Conservation (phyloP, 495 filamentous ascomycete genomes). For the Bacidia gigantensis region DNA sequence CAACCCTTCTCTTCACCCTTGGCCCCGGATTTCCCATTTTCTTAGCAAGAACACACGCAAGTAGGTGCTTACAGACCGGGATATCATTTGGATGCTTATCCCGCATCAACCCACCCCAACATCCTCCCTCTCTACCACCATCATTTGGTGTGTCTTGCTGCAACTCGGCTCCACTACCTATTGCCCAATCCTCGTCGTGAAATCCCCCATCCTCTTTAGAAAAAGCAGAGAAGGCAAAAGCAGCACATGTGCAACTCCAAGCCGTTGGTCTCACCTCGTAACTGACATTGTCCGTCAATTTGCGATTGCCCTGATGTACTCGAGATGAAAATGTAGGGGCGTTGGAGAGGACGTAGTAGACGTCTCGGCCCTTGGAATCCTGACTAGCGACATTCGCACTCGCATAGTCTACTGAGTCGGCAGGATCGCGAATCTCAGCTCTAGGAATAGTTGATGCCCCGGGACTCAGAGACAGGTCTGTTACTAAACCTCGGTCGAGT, state of each 20-base stretch:
- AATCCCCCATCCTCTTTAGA: conserved; percentile 12
- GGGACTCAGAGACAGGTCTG: background rate
- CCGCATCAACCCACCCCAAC: conserved; percentile 39
- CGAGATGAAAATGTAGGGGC: conserved; percentile 8
- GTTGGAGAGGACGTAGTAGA: conserved; percentile 34
- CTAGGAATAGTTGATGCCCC: conserved; percentile 34
- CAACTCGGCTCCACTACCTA: no score
- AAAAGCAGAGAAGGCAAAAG: conserved; percentile 61
- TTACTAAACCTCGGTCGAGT: conserved; percentile 44
- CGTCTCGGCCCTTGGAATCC: conserved; percentile 6
- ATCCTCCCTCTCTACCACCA: background rate
- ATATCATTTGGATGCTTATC: conserved; percentile 21
- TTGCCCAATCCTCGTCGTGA: background rate
- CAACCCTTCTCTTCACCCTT: conserved; percentile 39
- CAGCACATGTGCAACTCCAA: conserved; percentile 87
- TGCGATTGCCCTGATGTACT: background rate
- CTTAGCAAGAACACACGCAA: conserved; percentile 71
- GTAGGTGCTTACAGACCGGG: conserved; percentile 77
- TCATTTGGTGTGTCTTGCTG: background rate
- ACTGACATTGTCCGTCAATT: conserved; percentile 17
- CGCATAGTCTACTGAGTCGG: no score
- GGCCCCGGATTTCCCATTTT: conserved; percentile 43
- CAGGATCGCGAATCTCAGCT: no score
- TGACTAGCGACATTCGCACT: conserved; percentile 1
- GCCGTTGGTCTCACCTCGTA: conserved; percentile 60